Percentiles rank a stretch among this genome's conserved stretches.
Evolutionary conservation across 2,329 filamentous ascomycete genomes (phyloP).

Genomic region (Tolypocladium tundrense): DNA sequence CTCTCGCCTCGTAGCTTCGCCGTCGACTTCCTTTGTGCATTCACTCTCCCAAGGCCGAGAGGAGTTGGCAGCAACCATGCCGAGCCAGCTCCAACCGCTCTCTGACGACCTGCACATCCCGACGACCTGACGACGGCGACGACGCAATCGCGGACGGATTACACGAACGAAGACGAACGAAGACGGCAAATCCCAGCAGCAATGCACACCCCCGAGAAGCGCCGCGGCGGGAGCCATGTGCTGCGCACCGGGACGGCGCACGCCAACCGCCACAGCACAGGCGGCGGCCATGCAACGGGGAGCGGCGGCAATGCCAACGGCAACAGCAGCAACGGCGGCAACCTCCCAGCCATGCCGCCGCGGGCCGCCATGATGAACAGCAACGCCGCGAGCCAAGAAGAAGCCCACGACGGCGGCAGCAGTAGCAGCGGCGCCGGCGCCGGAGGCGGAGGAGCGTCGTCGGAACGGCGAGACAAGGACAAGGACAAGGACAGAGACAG

Average conservation of each 20-base stretch:
- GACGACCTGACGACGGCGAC: slow-evolving; percentile 10
- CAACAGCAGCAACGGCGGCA: slow-evolving; percentile 10
- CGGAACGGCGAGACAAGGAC: slow-evolving; percentile 20
- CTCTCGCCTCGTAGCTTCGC: neutral
- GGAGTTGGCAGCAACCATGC: slow-evolving; percentile 15
- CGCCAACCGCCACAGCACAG: slow-evolving; percentile 11
- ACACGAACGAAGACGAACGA: neutral
- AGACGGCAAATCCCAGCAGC: neutral
- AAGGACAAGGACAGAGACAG: slow-evolving; percentile 18
- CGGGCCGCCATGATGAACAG: slow-evolving; percentile 16
- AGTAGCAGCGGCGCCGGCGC: neutral
- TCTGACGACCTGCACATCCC: slow-evolving; percentile 11
- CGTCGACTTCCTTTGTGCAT: neutral
- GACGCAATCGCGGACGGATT: slow-evolving; percentile 1
- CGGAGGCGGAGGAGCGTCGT: slow-evolving; percentile 17
- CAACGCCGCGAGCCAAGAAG: slow-evolving; percentile 12
- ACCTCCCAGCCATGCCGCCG: slow-evolving; percentile 18
- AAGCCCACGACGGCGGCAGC: slow-evolving; percentile 11
- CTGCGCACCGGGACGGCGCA: slow-evolving; percentile 10
- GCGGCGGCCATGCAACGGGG: slow-evolving; percentile 11
- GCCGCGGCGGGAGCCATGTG: slow-evolving; percentile 23
- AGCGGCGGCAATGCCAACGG: slow-evolving; percentile 7
- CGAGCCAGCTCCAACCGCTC: slow-evolving; percentile 11
- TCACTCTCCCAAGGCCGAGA: neutral
- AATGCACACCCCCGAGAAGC: slow-evolving; percentile 35